Conservation (phyloP, 140 eudicot genomes). For the Anethum foeniculum region DNA sequence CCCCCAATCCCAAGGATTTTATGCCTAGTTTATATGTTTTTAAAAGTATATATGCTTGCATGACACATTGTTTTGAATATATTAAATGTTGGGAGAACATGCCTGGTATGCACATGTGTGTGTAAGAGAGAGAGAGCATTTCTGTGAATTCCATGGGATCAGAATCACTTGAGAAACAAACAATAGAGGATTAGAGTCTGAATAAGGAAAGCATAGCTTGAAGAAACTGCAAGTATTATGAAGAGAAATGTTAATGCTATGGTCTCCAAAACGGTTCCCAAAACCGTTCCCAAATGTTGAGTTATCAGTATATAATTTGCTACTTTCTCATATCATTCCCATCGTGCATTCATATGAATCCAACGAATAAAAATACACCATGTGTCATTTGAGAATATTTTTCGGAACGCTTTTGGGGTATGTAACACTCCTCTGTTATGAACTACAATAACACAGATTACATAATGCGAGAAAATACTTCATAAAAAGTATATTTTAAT, state of each 20-base stretch:
- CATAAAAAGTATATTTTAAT: no score
- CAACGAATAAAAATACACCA: no score
- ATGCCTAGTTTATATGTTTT: slow-evolving; percentile 7
- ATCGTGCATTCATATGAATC: no score
- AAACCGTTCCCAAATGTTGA: no score
- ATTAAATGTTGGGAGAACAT: not conserved
- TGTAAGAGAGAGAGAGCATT: not conserved
- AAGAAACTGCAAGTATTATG: not conserved
- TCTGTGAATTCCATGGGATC: not conserved
- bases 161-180: not conserved
- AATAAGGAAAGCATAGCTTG: not conserved
- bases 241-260: no score
- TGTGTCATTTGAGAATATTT: no score
- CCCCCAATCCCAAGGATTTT: slow-evolving; percentile 1
- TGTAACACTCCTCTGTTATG: no score
- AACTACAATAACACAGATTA: not conserved
- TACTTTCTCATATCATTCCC: no score
- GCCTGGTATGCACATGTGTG: not conserved
- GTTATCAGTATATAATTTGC: no score
- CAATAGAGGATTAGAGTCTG: not conserved
- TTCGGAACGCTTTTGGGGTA: no score
- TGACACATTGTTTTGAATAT: not conserved
- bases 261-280: no score
- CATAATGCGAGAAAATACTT: not conserved
- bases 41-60: not conserved